phyloP scores from a whole-genome alignment of 2,329 filamentous ascomycete species.

The Sporothrix mexicana region DNA sequence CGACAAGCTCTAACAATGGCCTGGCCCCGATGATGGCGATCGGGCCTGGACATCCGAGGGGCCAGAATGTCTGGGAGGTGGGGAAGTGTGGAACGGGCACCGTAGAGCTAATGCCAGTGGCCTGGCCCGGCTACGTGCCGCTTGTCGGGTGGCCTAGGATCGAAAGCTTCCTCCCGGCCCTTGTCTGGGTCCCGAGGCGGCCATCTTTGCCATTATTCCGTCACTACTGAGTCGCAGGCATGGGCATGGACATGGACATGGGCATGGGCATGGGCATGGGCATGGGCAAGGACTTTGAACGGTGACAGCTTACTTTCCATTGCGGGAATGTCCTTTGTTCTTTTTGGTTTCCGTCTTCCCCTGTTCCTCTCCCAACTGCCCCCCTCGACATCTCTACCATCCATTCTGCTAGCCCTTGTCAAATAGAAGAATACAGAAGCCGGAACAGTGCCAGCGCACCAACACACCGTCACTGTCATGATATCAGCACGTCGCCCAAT shows the following conservation, averaged over 20 bases:
- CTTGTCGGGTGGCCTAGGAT: conserved; percentile 29
- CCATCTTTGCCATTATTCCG: conserved; percentile 2
- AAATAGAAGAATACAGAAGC: too few relatives aligned
- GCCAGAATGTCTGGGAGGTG: conserved; percentile 20
- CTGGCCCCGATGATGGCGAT: neutral
- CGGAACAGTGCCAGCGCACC: neutral
- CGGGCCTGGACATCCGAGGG: neutral
- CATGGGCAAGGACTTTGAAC: neutral
- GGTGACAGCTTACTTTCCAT: neutral
- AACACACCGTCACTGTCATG: neutral
- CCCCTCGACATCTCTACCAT: neutral
- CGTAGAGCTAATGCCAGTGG: conserved; percentile 13
- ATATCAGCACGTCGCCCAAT: neutral
- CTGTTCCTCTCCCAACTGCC: neutral
- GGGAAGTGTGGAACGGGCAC: conserved; percentile 32
- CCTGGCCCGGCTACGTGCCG: conserved; percentile 34
- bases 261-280: neutral
- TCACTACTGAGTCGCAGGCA: neutral
- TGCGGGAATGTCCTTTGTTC: too few relatives aligned
- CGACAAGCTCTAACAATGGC: neutral
- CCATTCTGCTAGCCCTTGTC: neutral
- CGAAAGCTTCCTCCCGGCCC: conserved; percentile 32
- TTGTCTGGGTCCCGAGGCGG: conserved; percentile 30
- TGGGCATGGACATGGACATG: neutral
- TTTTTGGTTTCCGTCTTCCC: neutral